These are phyloP conservation scores for Thermothelomyces thermophilus DNA, from an alignment of 2,329 filamentous ascomycete species.

Conservation along the genomic window DNA sequence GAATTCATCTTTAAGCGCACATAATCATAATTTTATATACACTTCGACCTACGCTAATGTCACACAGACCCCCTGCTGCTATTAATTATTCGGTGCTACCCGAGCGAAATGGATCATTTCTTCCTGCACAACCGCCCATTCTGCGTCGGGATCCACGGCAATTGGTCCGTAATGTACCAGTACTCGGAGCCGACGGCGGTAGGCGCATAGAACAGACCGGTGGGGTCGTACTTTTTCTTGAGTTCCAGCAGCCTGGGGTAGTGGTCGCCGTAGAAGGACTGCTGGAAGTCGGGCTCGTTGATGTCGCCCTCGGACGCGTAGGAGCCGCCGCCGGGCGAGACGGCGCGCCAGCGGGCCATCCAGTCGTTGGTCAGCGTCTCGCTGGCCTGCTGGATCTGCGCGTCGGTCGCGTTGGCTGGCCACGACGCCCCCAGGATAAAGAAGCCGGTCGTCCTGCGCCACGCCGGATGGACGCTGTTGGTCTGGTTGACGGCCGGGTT, in stretches of 20 bases:
- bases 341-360: slow-evolving; percentile 26
- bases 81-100: no score
- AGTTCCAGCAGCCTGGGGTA: slow-evolving; percentile 18
- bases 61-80: no score
- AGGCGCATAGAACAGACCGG: slow-evolving; percentile 21
- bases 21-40: no score
- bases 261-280: slow-evolving; percentile 19
- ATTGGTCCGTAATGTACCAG: slow-evolving; percentile 18
- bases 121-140: slow-evolving; percentile 21
- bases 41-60: no score
- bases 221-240: slow-evolving; percentile 23
- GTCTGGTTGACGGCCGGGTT: slow-evolving; percentile 28
- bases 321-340: slow-evolving; percentile 22
- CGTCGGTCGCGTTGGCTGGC: slow-evolving; percentile 7
- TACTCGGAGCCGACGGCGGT: slow-evolving; percentile 22
- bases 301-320: slow-evolving; percentile 21
- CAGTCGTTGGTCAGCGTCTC: slow-evolving; percentile 28
- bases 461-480: slow-evolving; percentile 44
- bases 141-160: slow-evolving; percentile 17
- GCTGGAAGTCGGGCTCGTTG: slow-evolving; percentile 22
- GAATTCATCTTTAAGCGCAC: no score
- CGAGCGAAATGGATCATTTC: not conserved
- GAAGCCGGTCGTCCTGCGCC: slow-evolving; percentile 38
- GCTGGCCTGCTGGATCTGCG: slow-evolving; percentile 19
- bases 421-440: slow-evolving; percentile 30